Evolutionary conservation across 2,329 filamentous ascomycete genomes (phyloP), one percentile per base, ranked within the genome.

Genomic region (Colletotrichum sp.): DNA sequence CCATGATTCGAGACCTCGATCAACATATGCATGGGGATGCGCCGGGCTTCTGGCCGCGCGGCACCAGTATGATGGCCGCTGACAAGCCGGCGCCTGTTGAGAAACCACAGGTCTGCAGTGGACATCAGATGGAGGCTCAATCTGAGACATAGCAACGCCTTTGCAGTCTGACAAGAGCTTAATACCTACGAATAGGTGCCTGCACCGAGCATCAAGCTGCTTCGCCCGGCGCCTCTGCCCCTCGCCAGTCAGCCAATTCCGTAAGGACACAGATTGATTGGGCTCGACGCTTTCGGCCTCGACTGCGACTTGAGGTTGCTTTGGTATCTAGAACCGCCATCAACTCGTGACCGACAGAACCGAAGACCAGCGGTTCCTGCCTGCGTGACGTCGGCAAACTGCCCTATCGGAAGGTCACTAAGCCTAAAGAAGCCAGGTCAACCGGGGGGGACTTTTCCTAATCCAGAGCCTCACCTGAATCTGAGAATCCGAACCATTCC

Each of bases 381-480:
- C 34, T 57, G 16, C 63, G 52, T 73, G 73, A 69, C 57, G 70
- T 76, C 30, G 55, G 39, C 18, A 36, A 18, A 21, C n/a, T 68
- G 73, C 73, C 69, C 52, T 34, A 57, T 69, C 32, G 34, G 44
- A 73, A 13, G 32, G 21, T 28, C 18, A 76, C 73, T 65, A 69
- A 64, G 70, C 70, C 70, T 52, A 67, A 76, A 76, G 60, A 28
- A 73, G 70, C 63, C 44, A 59, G 21, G 26, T 21, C 16, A 26
- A 18, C 44, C 70, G 66, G 75, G 67, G 18, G 16, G 21, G 36
- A 10, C 66, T 66, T 75, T 74, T n/a, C 75, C 75, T 60, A 77
- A 71, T 75, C 60, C 60, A 57, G n/a, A 77, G 32, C 52, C 36
- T 76, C 78, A 79, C 78, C 78, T 79, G 78, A 79, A 79, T 78